phyloP scores from a whole-genome alignment of 148 eudicot species.

The Silene uniflora region DNA sequence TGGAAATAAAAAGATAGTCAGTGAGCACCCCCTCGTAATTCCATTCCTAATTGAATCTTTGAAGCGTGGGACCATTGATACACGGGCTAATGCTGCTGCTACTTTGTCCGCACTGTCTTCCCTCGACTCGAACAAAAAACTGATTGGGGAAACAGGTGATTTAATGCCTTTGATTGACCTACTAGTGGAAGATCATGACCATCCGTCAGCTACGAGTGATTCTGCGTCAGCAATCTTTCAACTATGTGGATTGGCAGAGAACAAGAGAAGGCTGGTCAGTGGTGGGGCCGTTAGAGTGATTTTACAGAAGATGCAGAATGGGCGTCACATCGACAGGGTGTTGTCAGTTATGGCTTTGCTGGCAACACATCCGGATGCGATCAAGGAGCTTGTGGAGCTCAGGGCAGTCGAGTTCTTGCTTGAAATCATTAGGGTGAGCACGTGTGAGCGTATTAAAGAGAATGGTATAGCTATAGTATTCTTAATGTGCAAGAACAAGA shows the following conservation, averaged over 20 bases:
- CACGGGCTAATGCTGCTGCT: too few species aligned
- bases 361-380: slow-evolving; percentile 52
- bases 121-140: too few species aligned
- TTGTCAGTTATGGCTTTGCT: slow-evolving; percentile 73
- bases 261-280: slow-evolving; percentile 31
- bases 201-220: slow-evolving; percentile 42
- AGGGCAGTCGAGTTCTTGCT: too few species aligned
- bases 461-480: slow-evolving; percentile 65
- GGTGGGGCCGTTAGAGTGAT: slow-evolving; percentile 40
- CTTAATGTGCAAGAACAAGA: slow-evolving; percentile 50
- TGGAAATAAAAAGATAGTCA: slow-evolving; percentile 37
- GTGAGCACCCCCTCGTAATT: too few species aligned
- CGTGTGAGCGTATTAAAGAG: slow-evolving; percentile 65
- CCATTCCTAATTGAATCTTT: too few species aligned
- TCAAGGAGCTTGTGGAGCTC: too few species aligned
- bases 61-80: too few species aligned
- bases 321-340: slow-evolving; percentile 49
- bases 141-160: slow-evolving; percentile 38
- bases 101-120: too few species aligned
- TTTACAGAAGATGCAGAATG: too few species aligned
- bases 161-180: slow-evolving; percentile 45
- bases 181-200: slow-evolving; percentile 40
- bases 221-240: slow-evolving; percentile 41
- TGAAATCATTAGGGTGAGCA: slow-evolving; percentile 55
- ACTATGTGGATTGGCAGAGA: slow-evolving; percentile 37